Evolutionary conservation across 257 asterid genomes (phyloP).

Genomic region (Solanum sitiens): DNA sequence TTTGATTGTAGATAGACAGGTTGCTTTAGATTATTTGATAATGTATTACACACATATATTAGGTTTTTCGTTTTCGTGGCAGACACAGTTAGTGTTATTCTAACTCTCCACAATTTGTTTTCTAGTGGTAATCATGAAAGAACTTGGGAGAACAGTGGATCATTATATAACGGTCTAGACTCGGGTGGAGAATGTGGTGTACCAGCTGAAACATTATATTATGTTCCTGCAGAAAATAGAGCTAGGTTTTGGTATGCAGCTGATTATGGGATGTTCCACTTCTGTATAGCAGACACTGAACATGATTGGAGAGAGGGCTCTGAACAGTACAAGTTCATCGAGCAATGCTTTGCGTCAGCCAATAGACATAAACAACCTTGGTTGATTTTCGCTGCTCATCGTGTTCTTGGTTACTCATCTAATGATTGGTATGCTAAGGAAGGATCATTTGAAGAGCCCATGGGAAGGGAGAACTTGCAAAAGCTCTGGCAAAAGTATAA

Average conservation of each 20-base stretch:
- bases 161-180: conserved; percentile 19
- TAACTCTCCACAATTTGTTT: background rate
- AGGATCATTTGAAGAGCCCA: background rate
- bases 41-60: too few relatives aligned
- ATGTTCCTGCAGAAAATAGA: conserved; percentile 32
- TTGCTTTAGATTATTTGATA: too few relatives aligned
- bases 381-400: conserved; percentile 14
- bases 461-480: background rate
- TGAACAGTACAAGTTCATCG: conserved; percentile 24
- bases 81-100: background rate
- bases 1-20: background rate
- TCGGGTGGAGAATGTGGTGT: conserved; percentile 50
- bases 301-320: conserved; percentile 42
- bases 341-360: conserved; percentile 24
- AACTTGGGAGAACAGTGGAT: conserved; percentile 28
- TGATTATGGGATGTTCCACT: conserved; percentile 32
- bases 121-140: conserved; percentile 42
- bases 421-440: conserved; percentile 7
- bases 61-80: background rate
- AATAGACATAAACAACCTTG: conserved; percentile 27
- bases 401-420: conserved; percentile 27
- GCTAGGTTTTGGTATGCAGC: conserved; percentile 42
- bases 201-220: conserved; percentile 33
- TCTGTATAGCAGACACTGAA: conserved; percentile 27
- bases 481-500: background rate